Evolutionary conservation across 75 land plant genomes (phyloP), one percentile per base, ranked within the genome.

Genomic region (Larix kaempferi): DNA sequence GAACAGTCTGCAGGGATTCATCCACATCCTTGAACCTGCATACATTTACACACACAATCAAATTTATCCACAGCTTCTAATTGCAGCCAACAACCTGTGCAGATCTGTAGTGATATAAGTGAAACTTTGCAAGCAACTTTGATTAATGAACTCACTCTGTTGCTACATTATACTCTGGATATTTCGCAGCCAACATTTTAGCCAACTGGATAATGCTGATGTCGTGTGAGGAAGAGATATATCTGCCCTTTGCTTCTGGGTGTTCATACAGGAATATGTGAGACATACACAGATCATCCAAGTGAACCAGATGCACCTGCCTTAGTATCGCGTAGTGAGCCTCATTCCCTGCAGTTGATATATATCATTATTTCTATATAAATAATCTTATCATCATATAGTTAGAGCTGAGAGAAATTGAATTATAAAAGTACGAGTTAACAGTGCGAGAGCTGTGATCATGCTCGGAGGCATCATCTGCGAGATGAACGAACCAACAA

Each of bases 161-260:
- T 13, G 59, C 1, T 12, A 57, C 19, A 17, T 57, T 17, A 57
- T 13, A 78, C 73, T 84, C 76, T 26, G 85, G 83, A 69, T 81
- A 83, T 33, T 73, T 82, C 15, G 56, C n/a, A 26, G 84, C 59
- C 23, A 91, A 71, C 69, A 88, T 73, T 4, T 75, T 66, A 57
- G 90, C 84, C 14, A 89, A 56, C 17, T 90, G 87, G 25, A 63
- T 29, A 66, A 89, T 93, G 79, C 89, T 88, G 12, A 89, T 83
- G 60, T 85, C 88, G 23, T 84, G 75, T 22, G 88, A 79, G 27
- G 98, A 95, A 85, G 93, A 92, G 25, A 95, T 92, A 78, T 90
- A 95, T 55, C 98, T 87, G 14, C 98, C 98, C 29, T 86, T 78
- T 4, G 91, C 93, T 25, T 78, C 81, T 3, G 98, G 91, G 22